phyloP scores from a whole-genome alignment of 257 asterid species.

The Haberlea rhodopensis region DNA sequence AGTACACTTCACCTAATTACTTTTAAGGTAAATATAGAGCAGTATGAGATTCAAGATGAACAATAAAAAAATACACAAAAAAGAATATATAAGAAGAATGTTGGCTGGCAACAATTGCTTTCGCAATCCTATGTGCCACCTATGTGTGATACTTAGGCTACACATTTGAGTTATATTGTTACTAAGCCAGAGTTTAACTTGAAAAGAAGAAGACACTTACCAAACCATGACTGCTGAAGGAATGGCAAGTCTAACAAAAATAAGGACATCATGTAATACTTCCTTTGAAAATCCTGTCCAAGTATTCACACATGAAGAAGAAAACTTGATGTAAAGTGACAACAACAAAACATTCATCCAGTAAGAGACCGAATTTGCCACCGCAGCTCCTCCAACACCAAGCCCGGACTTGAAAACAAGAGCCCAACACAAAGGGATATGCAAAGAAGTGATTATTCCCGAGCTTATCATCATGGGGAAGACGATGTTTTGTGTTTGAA shows the following conservation, averaged over 20 bases:
- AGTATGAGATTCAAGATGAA: too few relatives aligned
- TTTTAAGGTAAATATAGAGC: too few relatives aligned
- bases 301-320: slow-evolving; percentile 54
- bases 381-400: slow-evolving; percentile 70
- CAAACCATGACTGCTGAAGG: slow-evolving; percentile 93
- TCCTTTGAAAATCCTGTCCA: slow-evolving; percentile 79
- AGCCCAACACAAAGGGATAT: slow-evolving; percentile 57
- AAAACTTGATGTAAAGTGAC: slow-evolving; percentile 52
- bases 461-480: slow-evolving; percentile 79
- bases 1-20: too few relatives aligned
- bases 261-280: slow-evolving; percentile 44
- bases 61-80: too few relatives aligned
- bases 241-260: slow-evolving; percentile 60
- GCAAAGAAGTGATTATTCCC: slow-evolving; percentile 53
- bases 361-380: slow-evolving; percentile 58
- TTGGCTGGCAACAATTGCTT: too few relatives aligned
- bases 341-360: slow-evolving; percentile 58
- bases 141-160: neutral
- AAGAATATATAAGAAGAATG: too few relatives aligned
- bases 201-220: slow-evolving; percentile 26
- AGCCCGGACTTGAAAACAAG: slow-evolving; percentile 64
- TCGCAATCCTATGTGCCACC: too few relatives aligned
- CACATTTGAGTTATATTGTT: too few relatives aligned
- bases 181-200: neutral
- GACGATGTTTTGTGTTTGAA: slow-evolving; percentile 75